These are phyloP conservation scores for Physcomitrellopsis africana DNA, from an alignment of 225 moss, liverwort and hornwort genomes.

Conservation along the genomic window DNA sequence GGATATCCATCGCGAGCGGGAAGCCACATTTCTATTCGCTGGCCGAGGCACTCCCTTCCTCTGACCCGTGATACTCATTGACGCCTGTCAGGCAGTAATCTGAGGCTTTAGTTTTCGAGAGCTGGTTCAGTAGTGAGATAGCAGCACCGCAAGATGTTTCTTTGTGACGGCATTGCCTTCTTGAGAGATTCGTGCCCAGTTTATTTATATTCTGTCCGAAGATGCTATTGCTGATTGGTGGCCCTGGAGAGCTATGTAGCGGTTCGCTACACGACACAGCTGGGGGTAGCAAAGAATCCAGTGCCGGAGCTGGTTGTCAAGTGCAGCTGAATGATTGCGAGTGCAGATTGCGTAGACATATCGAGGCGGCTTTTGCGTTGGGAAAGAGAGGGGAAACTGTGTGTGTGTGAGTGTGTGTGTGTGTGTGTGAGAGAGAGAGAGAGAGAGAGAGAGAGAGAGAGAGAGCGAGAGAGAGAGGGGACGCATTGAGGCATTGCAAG, in stretches of 20 bases:
- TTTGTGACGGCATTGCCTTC: slow-evolving; percentile 42
- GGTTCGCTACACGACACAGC: too few relatives aligned
- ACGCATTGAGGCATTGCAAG: background rate
- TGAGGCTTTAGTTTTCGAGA: slow-evolving; percentile 38
- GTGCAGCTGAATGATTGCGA: too few relatives aligned
- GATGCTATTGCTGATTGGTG: slow-evolving; percentile 7
- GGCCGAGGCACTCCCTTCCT: slow-evolving; percentile 38
- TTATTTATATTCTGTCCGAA: slow-evolving; percentile 10
- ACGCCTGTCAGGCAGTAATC: slow-evolving; percentile 18
- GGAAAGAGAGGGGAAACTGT: too few relatives aligned
- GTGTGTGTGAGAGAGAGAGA: too few relatives aligned
- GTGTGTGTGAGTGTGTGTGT: too few relatives aligned
- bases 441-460: too few relatives aligned
- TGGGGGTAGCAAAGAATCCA: too few relatives aligned
- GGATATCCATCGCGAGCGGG: background rate
- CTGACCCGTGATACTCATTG: slow-evolving; percentile 60
- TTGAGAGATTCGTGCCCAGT: slow-evolving; percentile 12
- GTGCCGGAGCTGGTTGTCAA: too few relatives aligned
- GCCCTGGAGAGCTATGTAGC: too few relatives aligned
- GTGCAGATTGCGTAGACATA: too few relatives aligned
- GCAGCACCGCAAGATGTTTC: slow-evolving; percentile 33
- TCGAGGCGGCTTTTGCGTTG: too few relatives aligned
- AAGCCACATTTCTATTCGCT: slow-evolving; percentile 26
- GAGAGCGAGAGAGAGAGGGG: background rate
- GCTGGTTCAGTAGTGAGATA: background rate